A percentile compares a stretch with the other conserved stretches of the same genome.
These are phyloP conservation scores for Pelargonium fulgidum DNA, from an alignment of 441 rosid genomes.

Conservation along the genomic window DNA sequence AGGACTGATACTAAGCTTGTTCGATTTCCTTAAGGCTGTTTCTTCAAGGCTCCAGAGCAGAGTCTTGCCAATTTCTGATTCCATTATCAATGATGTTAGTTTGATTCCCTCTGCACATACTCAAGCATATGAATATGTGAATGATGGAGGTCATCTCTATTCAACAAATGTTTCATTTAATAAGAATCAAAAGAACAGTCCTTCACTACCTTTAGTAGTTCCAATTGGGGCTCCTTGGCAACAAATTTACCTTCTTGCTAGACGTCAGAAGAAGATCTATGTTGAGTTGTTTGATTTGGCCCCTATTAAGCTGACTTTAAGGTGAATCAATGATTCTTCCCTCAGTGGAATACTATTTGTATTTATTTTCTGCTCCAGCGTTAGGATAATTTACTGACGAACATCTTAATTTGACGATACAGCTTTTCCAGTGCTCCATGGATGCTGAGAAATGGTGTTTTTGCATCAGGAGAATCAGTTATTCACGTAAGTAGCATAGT, in stretches of 20 bases:
- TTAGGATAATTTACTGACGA: constrained; percentile 27
- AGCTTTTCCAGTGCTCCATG: constrained; percentile 98
- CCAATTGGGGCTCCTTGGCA: constrained; percentile 99
- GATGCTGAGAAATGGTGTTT: constrained; percentile 76
- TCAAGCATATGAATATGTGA: constrained; percentile 27
- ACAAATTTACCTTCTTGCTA: constrained; percentile 66
- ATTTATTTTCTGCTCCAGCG: constrained; percentile 11
- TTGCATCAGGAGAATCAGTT: constrained; percentile 72
- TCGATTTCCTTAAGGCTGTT: constrained; percentile 57
- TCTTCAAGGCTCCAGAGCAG: constrained; percentile 56
- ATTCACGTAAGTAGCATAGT: constrained; percentile 61
- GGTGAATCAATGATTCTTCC: constrained; percentile 33
- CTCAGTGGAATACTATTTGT: background rate
- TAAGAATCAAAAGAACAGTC: constrained; percentile 36
- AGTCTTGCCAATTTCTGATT: constrained; percentile 53
- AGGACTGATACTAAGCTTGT: constrained; percentile 63
- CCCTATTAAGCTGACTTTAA: constrained; percentile 69
- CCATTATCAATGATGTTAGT: constrained; percentile 35
- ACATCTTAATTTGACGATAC: constrained; percentile 24
- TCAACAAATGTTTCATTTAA: constrained; percentile 31
- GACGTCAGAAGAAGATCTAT: constrained; percentile 79
- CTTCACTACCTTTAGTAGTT: constrained; percentile 54
- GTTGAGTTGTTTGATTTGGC: constrained; percentile 79
- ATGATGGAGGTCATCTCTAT: constrained; percentile 31
- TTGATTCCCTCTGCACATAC: constrained; percentile 22